A percentile compares a stretch with the other conserved stretches of the same genome.
These are phyloP conservation scores for Penicillium sp. DNA, from an alignment of 2,329 filamentous ascomycete genomes.

Conservation along the genomic window DNA sequence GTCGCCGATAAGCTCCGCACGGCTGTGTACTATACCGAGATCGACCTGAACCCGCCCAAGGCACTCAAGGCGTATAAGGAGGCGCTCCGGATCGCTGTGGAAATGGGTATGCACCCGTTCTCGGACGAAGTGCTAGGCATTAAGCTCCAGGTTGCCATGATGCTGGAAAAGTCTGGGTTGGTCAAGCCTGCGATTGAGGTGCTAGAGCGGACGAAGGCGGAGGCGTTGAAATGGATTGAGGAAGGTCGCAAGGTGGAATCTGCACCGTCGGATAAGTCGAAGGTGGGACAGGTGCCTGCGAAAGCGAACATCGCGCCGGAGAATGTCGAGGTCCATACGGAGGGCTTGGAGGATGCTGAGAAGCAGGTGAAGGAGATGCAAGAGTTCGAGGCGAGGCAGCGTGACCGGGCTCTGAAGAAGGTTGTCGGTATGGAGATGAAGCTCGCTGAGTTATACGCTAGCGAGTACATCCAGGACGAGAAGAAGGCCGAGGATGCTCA, in stretches of 20 bases:
- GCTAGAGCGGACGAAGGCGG: constrained; percentile 71
- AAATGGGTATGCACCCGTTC: constrained; percentile 79
- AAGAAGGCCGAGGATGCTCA: constrained; percentile 75
- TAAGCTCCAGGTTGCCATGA: constrained; percentile 75
- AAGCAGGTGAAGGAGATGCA: constrained; percentile 28
- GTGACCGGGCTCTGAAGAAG: constrained; percentile 71
- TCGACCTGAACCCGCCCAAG: constrained; percentile 69
- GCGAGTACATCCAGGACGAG: constrained; percentile 71
- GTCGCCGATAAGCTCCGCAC: constrained; percentile 67
- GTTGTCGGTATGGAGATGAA: constrained; percentile 77
- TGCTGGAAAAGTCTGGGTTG: constrained; percentile 76
- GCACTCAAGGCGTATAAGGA: constrained; percentile 83
- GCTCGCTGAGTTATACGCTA: constrained; percentile 78
- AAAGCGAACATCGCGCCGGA: constrained; percentile 23
- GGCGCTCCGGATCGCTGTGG: constrained; percentile 71
- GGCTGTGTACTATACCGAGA: constrained; percentile 84
- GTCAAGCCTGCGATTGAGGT: constrained; percentile 72
- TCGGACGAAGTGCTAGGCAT: constrained; percentile 90
- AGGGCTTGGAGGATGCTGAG: constrained; percentile 23
- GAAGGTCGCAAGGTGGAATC: constrained; percentile 26
- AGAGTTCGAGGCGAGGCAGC: constrained; percentile 41
- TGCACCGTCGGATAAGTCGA: constrained; percentile 9
- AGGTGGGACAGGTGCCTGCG: constrained; percentile 21
- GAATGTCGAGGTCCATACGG: constrained; percentile 21
- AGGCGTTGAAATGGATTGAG: constrained; percentile 57